Percentiles rank a stretch among this genome's conserved stretches.
These are phyloP conservation scores for Huntiella moniliformis DNA, from an alignment of 2,329 filamentous ascomycete genomes.

Conservation along the genomic window DNA sequence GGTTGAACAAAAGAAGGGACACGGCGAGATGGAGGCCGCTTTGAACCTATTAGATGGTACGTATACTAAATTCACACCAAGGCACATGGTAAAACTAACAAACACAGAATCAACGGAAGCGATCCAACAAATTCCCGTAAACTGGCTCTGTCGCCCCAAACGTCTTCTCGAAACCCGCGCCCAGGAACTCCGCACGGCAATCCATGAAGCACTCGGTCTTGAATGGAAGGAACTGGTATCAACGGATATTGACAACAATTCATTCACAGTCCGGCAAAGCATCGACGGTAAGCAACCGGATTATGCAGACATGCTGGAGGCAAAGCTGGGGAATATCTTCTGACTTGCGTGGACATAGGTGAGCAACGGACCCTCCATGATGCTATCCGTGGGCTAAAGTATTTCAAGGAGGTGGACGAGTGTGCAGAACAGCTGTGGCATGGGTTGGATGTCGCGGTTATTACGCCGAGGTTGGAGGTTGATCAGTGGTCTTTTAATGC, in stretches of 20 bases:
- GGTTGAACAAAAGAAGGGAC: conserved; percentile 38
- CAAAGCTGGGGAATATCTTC: conserved; percentile 2
- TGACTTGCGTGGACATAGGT: conserved; percentile 19
- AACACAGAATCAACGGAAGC: conserved; percentile 34
- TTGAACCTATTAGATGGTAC: conserved; percentile 37
- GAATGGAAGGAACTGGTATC: conserved; percentile 54
- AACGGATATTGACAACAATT: conserved; percentile 36
- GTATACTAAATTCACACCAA: conserved; percentile 12
- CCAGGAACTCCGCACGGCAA: conserved; percentile 44
- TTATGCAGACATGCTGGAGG: conserved; percentile 2
- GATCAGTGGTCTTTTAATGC: conserved; percentile 18
- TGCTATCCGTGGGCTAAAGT: conserved; percentile 35
- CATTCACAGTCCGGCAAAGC: conserved; percentile 31
- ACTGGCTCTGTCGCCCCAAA: conserved; percentile 42
- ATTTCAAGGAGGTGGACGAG: conserved; percentile 42
- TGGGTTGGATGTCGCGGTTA: conserved; percentile 39
- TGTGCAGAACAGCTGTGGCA: conserved; percentile 43
- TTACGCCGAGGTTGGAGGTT: conserved; percentile 39
- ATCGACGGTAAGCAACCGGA: conserved; percentile 8
- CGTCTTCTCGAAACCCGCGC: conserved; percentile 46
- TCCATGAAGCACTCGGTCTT: conserved; percentile 46
- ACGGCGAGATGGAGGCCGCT: conserved; percentile 36
- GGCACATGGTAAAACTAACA: not conserved
- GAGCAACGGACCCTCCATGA: conserved; percentile 34
- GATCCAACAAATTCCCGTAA: conserved; percentile 39